A percentile compares a stretch with the other conserved stretches of the same genome.
Evolutionary conservation across 2,329 filamentous ascomycete species (phyloP).

Genomic region (Phoma sp.): DNA sequence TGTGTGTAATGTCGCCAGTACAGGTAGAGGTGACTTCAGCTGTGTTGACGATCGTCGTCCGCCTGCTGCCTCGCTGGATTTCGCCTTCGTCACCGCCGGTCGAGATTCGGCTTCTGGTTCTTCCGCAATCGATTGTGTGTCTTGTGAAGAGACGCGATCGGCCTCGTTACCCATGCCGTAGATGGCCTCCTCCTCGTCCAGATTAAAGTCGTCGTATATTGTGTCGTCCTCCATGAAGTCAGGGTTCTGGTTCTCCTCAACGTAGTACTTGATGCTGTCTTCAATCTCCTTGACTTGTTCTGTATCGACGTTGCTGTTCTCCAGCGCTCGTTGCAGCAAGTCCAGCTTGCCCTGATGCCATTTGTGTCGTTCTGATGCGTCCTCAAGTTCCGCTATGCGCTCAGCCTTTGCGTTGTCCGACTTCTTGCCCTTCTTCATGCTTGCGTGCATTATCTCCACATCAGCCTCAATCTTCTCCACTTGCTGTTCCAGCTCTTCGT

Average conservation of each 20-base stretch:
- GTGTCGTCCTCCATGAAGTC: slow-evolving; percentile 94
- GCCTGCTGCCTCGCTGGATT: slow-evolving; percentile 66
- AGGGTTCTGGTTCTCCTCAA: slow-evolving; percentile 83
- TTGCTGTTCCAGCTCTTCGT: slow-evolving; percentile 91
- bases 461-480: slow-evolving; percentile 94
- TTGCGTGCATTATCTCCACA: slow-evolving; percentile 81
- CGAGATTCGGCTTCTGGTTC: slow-evolving; percentile 69
- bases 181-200: slow-evolving; percentile 88
- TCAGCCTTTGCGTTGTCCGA: slow-evolving; percentile 79
- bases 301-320: slow-evolving; percentile 89
- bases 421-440: slow-evolving; percentile 94
- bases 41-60: slow-evolving; percentile 82
- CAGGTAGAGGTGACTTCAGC: slow-evolving; percentile 92
- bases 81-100: slow-evolving; percentile 59
- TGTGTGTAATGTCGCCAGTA: slow-evolving; percentile 85
- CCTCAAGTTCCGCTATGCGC: slow-evolving; percentile 84
- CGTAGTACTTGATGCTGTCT: slow-evolving; percentile 93
- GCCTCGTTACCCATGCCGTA: slow-evolving; percentile 82
- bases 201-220: slow-evolving; percentile 91
- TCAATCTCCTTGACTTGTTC: slow-evolving; percentile 88
- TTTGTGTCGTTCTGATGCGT: slow-evolving; percentile 87
- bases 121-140: slow-evolving; percentile 89
- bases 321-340: slow-evolving; percentile 83
- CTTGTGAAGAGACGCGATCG: slow-evolving; percentile 92
- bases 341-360: slow-evolving; percentile 96